Percentiles rank a stretch among this genome's conserved stretches.
Evolutionary conservation across 768 basidiomycete genomes (phyloP).

Genomic region (Trametes villosa): DNA sequence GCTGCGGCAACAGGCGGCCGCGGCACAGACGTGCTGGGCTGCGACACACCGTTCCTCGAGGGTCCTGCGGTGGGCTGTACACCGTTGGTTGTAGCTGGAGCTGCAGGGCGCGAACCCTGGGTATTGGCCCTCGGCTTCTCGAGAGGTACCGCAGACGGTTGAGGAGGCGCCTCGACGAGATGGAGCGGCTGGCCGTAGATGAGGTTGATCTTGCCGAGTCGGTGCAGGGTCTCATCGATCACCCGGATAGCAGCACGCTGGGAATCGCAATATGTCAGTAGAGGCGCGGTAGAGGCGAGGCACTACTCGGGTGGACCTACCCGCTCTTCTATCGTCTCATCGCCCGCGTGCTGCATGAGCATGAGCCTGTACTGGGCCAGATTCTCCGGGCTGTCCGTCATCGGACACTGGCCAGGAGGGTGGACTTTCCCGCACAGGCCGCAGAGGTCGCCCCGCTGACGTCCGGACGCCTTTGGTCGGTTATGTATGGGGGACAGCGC

Average conservation of each 20-base stretch:
- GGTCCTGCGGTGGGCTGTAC: slow-evolving; percentile 8
- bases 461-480: background rate
- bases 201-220: slow-evolving; percentile 58
- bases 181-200: slow-evolving; percentile 68
- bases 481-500: slow-evolving; percentile 22
- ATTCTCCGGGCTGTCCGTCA: slow-evolving; percentile 69
- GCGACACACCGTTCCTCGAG: background rate
- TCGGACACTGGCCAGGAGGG: slow-evolving; percentile 59
- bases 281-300: background rate
- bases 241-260: slow-evolving; percentile 68
- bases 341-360: slow-evolving; percentile 62
- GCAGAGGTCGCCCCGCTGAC: slow-evolving; percentile 42
- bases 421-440: slow-evolving; percentile 66
- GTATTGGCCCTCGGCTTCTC: slow-evolving; percentile 22
- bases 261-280: slow-evolving; percentile 11
- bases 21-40: background rate
- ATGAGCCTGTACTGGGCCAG: slow-evolving; percentile 72
- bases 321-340: slow-evolving; percentile 68
- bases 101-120: background rate
- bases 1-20: background rate
- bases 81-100: background rate
- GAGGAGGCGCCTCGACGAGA: slow-evolving; percentile 46
- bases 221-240: slow-evolving; percentile 66
- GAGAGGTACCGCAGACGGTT: slow-evolving; percentile 17
- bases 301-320: slow-evolving; percentile 42